Conservation (phyloP, 306 rosid species). For the Cicer yamashitae region DNA sequence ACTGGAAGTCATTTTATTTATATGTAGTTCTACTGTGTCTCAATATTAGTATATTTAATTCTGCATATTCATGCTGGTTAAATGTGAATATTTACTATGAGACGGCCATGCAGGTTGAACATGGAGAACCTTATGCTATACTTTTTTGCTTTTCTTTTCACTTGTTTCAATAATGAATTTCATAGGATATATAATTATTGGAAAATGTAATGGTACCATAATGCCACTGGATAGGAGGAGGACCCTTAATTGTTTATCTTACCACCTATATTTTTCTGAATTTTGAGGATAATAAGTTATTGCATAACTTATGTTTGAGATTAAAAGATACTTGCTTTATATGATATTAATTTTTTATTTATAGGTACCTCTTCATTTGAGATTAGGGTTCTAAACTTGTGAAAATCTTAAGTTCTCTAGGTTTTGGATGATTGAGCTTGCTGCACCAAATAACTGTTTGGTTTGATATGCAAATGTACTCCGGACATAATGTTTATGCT, state of each 20-base stretch:
- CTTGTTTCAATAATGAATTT: not conserved
- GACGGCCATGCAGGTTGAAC: not conserved
- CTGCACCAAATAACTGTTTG: not conserved
- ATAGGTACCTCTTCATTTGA: constrained; percentile 5
- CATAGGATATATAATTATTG: not conserved
- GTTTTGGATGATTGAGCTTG: not conserved
- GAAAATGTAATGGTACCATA: not conserved
- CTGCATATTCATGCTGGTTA: constrained; percentile 26
- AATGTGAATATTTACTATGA: not conserved
- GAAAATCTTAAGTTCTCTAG: not conserved
- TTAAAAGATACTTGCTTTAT: not conserved
- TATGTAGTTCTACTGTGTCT: constrained; percentile 10
- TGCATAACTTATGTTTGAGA: not conserved
- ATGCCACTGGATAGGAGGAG: not conserved
- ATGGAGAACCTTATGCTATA: constrained; percentile 2
- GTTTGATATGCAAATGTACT: not conserved
- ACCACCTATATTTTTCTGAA: not conserved
- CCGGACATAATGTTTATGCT: not conserved
- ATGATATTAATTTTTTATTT: not conserved
- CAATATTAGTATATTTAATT: constrained; percentile 10
- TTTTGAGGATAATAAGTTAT: constrained; percentile 6
- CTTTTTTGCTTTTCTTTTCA: not conserved
- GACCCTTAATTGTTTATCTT: not conserved
- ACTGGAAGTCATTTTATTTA: constrained; percentile 23
- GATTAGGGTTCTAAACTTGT: not conserved